Base-by-base conservation (phyloP, 2,329 filamentous ascomycete genomes). In the Ophiostoma quercus region DNA sequence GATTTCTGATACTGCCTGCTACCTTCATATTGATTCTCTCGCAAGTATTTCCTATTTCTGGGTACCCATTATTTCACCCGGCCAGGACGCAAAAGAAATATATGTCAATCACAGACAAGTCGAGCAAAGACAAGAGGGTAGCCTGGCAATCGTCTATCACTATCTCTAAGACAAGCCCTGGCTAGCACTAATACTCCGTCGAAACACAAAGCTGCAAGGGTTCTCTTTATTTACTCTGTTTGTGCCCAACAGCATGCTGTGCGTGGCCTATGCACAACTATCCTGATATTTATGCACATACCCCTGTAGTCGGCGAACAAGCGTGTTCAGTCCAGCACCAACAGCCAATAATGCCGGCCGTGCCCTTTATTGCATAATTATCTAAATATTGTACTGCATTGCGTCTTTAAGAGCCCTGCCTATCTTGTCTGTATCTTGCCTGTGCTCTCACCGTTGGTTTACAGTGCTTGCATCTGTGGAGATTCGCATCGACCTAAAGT, bases 31-130 rank as follows among this genome's bases (percentile, higher is more conserved):
- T 57, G 1, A 4, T 9, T 16, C 12, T 25, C 51, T 57, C 51
- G 51, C 51, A 9, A 57, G n/a, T 29, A 57, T 57, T 57, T 57
- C 51, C 51, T 57, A 57, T 57, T 57, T 57, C 51, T 25, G 22
- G 25, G 7, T 57, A 22, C 11, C 51, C 51, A 57, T 57, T 57
- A 57, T 57, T 57, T 57, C 51, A 25, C 51, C 51, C 22, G 51
- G 51, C 3, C 51, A 57, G 12, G 22, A 57, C 22, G 16, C 51
- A 11, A 57, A 25, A 57, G n/a, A 57, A 14, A 25, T 11, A 57
- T 5, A 2, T 57, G 22, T 19, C 11, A 47, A n/a, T 47, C 43
- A 19, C 43, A 47, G 19, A 47, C 16, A 47, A 6, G 43, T n/a
- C 43, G 7, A 47, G 14, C 16, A 1, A 19, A 41, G 39, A 14